Evolutionary conservation across 371 early-diverging fungal species (phyloP), one percentile per base, ranked within the genome.

Genomic region (Catenaria anguillulae): DNA sequence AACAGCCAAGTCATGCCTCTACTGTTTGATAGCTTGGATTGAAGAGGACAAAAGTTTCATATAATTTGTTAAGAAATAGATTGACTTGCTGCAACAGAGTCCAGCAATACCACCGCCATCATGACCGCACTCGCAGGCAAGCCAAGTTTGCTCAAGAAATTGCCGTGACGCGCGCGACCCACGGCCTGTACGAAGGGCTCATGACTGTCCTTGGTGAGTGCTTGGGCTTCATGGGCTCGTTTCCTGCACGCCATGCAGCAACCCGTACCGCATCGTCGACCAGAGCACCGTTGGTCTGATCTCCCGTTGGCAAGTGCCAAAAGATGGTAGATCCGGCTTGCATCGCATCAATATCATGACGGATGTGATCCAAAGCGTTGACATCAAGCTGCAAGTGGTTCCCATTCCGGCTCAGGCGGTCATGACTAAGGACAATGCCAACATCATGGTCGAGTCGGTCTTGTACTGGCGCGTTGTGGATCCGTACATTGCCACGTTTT

Each of bases 391-490:
- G 37, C 89, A 88, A 67, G 81, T 90, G 33, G 75, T 77, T 21
- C 73, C 80, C 54, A 84, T 93, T 52, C 79, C 82, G 10, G 63
- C 70, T n/a, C 90, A 93, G 70, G 72, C 74, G 24, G 85, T 93
- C 68, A 88, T 91, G 77, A 89, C 93, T 64, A 87, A 87, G 67
- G 92, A 92, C 72, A 92, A 92, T 63, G 89, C 90, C 60, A 79
- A 73, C 40, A 76, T 94, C 33, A 64, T 64, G 5, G 84, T 94
- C 62, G 95, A 93, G 65, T 79, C 85, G 2, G 90, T 93, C 8
- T 67, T 93, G 2, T 94, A 88, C 66, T 91, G 87, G 87, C 81
- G 82, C 62, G 72, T 88, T 50, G 73, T 62, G 29, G 50, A 60
- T 26, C 42, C 33, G 42, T 40, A 35, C 55, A 55, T 60, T 10